Evolutionary conservation across 164 flowering plant species (phyloP), one percentile per base, ranked within the genome.

Genomic region (Sextonia rubra): DNA sequence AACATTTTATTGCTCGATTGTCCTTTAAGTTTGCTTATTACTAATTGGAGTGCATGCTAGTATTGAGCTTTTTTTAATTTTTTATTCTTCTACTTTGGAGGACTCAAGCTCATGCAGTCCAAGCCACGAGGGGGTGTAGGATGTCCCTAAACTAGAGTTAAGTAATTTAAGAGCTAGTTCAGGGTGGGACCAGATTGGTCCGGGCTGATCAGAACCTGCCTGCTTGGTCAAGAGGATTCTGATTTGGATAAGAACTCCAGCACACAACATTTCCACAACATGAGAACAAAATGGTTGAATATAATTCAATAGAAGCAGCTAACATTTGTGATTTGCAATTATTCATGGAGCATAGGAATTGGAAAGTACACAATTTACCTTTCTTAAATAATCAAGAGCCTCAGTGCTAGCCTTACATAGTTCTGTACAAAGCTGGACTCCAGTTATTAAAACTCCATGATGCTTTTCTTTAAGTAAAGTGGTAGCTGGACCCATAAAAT

Each of bases 351-450:
- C 56, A 37, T 32, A 26, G 22, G 11, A 30, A 47, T 17, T 4
- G 52, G 24, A 47, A 25, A 30, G 55, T 18, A 64, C 2, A 22
- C 73, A 73, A 37, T 32, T 64, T 86, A 96, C 99, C 98, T 91
- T 93, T 83, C 92, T 86, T 71, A 86, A 86, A 80, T 85, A 83
- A 23, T 91, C 97, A 81, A 90, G 97, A 68, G 99, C 98, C 82
- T 96, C 99, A 27, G 76, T 12, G 68, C 97, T 96, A 79, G 90
- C 85, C 87, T 84, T 93, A 80, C 97, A 93, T 60, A 96, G 75
- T 76, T 96, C 98, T 70, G 86, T 87, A 80, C 98, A 93, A 72
- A 96, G 97, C 84, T 96, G 98, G 84, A 93, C 83, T 70, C 91
- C 98, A 71, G 98, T 89, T 73, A 93, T 83, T 49, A 93, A 74